Percentiles rank a stretch among this genome's conserved stretches.
Evolutionary conservation across 2,329 filamentous ascomycete species (phyloP).

Genomic region (Colletotrichum tropicale): DNA sequence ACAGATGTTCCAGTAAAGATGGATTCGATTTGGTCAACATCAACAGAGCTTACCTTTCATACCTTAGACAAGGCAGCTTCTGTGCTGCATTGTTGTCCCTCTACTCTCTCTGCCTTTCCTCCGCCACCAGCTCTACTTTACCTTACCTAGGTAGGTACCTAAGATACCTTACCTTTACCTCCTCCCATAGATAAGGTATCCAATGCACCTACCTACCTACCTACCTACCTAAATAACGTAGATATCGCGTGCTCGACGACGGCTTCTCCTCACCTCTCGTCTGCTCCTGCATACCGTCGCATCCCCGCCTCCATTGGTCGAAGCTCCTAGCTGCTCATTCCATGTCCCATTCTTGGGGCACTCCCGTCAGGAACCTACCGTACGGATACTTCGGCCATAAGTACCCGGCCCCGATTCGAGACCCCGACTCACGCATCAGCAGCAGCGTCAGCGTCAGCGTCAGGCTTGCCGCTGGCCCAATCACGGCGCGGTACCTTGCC

Average conservation of each 20-base stretch:
- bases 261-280: neutral
- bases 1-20: neutral
- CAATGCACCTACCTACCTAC: neutral
- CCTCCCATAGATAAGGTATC: neutral
- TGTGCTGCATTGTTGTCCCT: neutral
- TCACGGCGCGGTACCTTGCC: slow-evolving; percentile 6
- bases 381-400: neutral
- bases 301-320: neutral
- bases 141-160: too few species aligned
- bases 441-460: neutral
- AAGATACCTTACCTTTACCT: neutral
- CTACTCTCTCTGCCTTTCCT: neutral
- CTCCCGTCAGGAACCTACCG: neutral
- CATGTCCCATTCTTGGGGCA: neutral
- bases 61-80: neutral
- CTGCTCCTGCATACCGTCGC: neutral
- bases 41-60: neutral
- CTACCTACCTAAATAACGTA: neutral
- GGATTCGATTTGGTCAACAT: neutral
- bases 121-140: neutral
- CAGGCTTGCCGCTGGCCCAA: neutral
- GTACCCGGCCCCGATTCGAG: neutral
- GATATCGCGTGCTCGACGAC: neutral
- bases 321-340: neutral
- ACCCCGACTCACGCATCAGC: neutral